Percentiles rank a stretch among this genome's conserved stretches.
Conservation (phyloP, 75 land plant species). For the Cryptomeria japonica region DNA sequence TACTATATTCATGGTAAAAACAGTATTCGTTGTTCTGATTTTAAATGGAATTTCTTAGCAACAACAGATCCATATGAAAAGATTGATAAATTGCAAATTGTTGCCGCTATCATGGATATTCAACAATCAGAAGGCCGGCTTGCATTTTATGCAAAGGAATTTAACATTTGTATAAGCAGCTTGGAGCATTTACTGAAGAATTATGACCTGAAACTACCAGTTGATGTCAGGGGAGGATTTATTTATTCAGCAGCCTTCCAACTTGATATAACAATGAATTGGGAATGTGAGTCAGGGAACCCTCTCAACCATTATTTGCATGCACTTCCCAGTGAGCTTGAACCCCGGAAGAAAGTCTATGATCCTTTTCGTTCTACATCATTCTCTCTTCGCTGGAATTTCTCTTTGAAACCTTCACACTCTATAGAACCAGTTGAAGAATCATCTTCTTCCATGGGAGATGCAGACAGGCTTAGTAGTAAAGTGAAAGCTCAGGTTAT, state of each 20-base stretch:
- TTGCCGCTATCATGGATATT: slow-evolving; percentile 72
- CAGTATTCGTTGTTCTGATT: slow-evolving; percentile 50
- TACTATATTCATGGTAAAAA: slow-evolving; percentile 90
- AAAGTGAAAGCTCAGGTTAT: slow-evolving; percentile 2
- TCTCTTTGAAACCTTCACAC: slow-evolving; percentile 49
- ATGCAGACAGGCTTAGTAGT: background rate
- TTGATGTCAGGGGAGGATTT: slow-evolving; percentile 30
- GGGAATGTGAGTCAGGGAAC: slow-evolving; percentile 94
- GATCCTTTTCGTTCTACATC: slow-evolving; percentile 96
- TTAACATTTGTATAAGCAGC: slow-evolving; percentile 70
- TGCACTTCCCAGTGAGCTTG: slow-evolving; percentile 82
- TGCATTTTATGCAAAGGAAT: slow-evolving; percentile 59
- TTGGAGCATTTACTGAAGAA: slow-evolving; percentile 58
- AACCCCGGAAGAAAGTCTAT: slow-evolving; percentile 66
- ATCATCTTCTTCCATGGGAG: slow-evolving; percentile 17
- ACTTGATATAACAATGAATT: slow-evolving; percentile 88
- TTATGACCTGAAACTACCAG: slow-evolving; percentile 37
- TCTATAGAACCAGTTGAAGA: slow-evolving; percentile 7
- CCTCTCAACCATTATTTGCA: slow-evolving; percentile 93
- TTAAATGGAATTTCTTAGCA: slow-evolving; percentile 69
- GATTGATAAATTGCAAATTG: slow-evolving; percentile 68
- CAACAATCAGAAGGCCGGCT: slow-evolving; percentile 87
- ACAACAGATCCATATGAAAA: slow-evolving; percentile 97
- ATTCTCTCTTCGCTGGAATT: slow-evolving; percentile 78
- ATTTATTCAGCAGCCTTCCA: slow-evolving; percentile 70